Base-by-base conservation (phyloP, 129 eudicot species). In the Pittosporum tobira region DNA sequence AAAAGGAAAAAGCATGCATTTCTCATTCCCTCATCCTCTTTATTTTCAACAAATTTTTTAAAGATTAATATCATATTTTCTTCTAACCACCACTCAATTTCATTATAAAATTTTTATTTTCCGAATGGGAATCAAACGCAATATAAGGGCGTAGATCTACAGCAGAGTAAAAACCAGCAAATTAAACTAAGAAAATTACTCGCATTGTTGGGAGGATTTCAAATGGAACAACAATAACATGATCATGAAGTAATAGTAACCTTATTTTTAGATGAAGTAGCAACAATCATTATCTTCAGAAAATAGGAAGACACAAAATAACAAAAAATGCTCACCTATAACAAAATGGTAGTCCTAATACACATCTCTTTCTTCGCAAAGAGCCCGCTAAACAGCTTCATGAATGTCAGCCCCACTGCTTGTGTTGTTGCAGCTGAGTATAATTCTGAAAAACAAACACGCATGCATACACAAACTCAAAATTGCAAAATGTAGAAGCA, bases 321-420 rank as follows among this genome's bases (percentile, higher is more conserved):
- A 30, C 13, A 21, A 30, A 9, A 15, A 68, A 6, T 20, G 58
- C 75, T 59, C 56, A 80, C 86, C 86, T 21, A 80, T 80, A 55
- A 80, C 82, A 80, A 65, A 55, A 80, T 80, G 71, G 86, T 80
- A 16, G 86, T 80, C 76, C 75, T 80, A 80, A 80, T 79, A 5
- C 85, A 72, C 85, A 79, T 79, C 72, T 79, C 85, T 71, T 79
- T 79, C 78, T 79, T 79, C 55, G 81, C 85, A 68, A 80, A 80
- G 11, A 80, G 86, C 76, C 86, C 70, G 66, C 82, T 80, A 65
- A 80, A 80, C 49, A 76, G 40, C 73, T 71, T 76, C 10, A 73
- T 70, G 62, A 76, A 76, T 18, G 73, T 57, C 61, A 76, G 49
- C 47, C 77, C 81, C 81, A 76, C 71, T 64, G 42, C 25, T 55